These are phyloP conservation scores for Lichtheimia corymbifera DNA, from an alignment of 371 early-diverging fungal genomes.

Conservation along the genomic window DNA sequence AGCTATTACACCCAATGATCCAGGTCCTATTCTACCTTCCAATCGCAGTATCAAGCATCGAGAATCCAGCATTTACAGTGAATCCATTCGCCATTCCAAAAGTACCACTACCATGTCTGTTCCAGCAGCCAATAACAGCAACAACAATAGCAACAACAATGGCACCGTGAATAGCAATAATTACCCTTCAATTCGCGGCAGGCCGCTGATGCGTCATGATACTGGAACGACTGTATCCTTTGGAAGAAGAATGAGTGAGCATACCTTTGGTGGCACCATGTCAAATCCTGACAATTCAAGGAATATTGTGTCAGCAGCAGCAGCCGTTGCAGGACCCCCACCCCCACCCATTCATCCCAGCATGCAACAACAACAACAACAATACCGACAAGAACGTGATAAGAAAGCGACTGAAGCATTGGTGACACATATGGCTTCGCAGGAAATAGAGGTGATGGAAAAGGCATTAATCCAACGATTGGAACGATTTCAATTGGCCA, in stretches of 20 bases:
- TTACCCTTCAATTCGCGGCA: conserved; percentile 9
- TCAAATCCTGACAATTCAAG: not conserved
- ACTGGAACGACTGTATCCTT: conserved; percentile 9
- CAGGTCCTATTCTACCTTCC: conserved; percentile 28
- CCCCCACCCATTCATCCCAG: not conserved
- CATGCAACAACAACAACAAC: conserved; percentile 3
- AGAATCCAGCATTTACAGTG: conserved; percentile 42
- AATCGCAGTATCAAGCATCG: conserved; percentile 31
- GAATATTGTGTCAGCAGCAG: too few relatives aligned
- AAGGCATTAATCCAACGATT: conserved; percentile 35
- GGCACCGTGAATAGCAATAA: conserved; percentile 10
- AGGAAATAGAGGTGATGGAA: conserved; percentile 29
- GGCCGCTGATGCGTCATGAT: conserved; percentile 21
- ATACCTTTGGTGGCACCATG: conserved; percentile 5
- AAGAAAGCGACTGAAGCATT: conserved; percentile 11
- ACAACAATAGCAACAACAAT: not conserved
- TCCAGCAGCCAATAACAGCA: not conserved
- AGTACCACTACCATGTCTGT: conserved; percentile 18
- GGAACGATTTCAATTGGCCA: conserved; percentile 27
- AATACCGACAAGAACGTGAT: conserved; percentile 1
- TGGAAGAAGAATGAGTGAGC: conserved; percentile 10
- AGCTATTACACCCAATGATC: not conserved
- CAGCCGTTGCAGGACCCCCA: not conserved
- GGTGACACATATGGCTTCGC: conserved; percentile 9
- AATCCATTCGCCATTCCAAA: conserved; percentile 35